Conservation (phyloP, 257 asterid species). For the Forsythia suspensa region DNA sequence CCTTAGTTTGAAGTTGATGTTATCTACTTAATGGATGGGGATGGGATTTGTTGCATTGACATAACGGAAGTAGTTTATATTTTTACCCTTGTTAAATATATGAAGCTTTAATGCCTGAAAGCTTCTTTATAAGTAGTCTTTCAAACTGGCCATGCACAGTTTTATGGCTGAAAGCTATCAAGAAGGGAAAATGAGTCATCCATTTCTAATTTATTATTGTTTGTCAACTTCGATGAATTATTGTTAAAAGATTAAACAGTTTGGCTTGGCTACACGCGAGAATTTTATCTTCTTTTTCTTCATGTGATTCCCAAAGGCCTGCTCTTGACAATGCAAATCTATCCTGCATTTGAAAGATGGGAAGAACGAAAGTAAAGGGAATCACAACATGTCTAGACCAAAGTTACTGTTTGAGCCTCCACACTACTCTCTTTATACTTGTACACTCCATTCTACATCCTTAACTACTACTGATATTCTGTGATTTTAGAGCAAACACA, state of each 20-base stretch:
- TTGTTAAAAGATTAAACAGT: background rate
- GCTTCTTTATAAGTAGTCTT: background rate
- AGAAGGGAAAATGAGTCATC: background rate
- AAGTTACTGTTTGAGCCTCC: background rate
- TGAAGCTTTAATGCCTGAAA: background rate
- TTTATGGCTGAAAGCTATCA: background rate
- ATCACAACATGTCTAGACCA: background rate
- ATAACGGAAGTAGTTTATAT: background rate
- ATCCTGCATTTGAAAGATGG: background rate
- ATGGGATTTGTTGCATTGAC: background rate
- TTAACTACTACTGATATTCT: background rate
- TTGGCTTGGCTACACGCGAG: background rate
- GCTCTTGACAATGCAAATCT: background rate
- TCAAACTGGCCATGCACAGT: background rate
- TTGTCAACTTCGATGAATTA: background rate
- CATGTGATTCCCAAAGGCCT: background rate
- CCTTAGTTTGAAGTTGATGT: background rate
- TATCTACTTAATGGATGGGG: background rate
- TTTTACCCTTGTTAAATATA: background rate
- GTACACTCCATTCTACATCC: background rate
- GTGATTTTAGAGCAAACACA: background rate
- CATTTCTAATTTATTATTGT: background rate
- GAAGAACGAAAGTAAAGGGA: background rate
- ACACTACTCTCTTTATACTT: background rate
- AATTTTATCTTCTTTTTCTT: background rate